Conservation (phyloP, 495 filamentous ascomycete genomes). For the Friedmanniomyces simplex region DNA sequence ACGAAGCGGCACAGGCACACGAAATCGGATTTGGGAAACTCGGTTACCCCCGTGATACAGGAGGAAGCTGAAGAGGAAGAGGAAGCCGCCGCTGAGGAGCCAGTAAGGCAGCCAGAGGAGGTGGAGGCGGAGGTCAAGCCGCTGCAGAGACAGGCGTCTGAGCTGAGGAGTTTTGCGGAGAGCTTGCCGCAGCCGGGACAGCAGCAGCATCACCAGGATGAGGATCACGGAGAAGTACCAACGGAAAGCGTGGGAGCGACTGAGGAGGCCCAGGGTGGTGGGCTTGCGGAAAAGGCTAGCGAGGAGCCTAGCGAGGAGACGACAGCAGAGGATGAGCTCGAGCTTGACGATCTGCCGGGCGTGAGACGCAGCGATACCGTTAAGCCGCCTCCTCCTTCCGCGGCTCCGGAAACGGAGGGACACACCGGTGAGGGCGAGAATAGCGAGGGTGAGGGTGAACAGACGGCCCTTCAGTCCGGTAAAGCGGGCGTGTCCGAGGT, state of each 20-base stretch:
- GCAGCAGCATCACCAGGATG: background rate
- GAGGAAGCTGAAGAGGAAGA: slow-evolving; percentile 25
- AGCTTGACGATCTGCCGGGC: background rate
- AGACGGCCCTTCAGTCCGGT: background rate
- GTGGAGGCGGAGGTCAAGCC: background rate
- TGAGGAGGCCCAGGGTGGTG: background rate
- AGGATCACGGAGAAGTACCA: background rate
- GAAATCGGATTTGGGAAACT: slow-evolving; percentile 3
- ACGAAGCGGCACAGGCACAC: slow-evolving; percentile 25
- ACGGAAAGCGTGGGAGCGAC: background rate
- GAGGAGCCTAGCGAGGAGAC: too few relatives aligned
- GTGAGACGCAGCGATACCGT: background rate
- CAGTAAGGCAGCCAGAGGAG: background rate
- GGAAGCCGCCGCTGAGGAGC: background rate
- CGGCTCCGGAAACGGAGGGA: background rate
- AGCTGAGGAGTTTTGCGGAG: background rate
- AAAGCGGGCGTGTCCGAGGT: background rate
- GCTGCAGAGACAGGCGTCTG: background rate
- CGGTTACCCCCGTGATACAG: slow-evolving; percentile 15
- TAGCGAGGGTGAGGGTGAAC: background rate
- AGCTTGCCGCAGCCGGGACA: slow-evolving; percentile 3
- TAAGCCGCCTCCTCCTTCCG: background rate
- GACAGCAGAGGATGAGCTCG: background rate
- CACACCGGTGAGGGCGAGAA: background rate
- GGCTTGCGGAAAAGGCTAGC: background rate